These are phyloP conservation scores for Saccharomycopsis synnaedendra DNA, from an alignment of 805 yeast genomes.

Conservation along the genomic window DNA sequence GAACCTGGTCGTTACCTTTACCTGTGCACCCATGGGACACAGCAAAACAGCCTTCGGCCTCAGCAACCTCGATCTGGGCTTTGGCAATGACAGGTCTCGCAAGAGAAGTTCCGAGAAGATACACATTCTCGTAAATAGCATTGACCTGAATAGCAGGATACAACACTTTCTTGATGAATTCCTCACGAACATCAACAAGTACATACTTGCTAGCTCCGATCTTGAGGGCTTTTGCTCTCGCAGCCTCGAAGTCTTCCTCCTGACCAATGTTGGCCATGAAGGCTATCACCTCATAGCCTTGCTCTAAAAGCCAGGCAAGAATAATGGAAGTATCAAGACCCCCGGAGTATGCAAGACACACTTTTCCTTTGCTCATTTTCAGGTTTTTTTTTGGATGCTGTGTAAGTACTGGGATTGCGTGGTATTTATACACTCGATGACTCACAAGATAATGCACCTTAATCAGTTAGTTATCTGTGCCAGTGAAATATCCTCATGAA, in stretches of 20 bases:
- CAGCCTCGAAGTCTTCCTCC: slow-evolving; percentile 98
- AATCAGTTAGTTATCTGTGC: too few species aligned
- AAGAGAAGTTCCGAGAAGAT: slow-evolving; percentile 90
- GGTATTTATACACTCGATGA: neutral
- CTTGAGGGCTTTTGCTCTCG: slow-evolving; percentile 89
- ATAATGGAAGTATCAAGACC: slow-evolving; percentile 97
- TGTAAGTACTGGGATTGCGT: neutral
- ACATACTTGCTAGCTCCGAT: slow-evolving; percentile 97
- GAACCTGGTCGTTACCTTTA: slow-evolving; percentile 98
- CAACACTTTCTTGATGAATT: slow-evolving; percentile 85
- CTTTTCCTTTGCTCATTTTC: slow-evolving; percentile 91
- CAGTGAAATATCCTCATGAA: too few species aligned
- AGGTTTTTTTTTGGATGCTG: neutral
- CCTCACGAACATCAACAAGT: slow-evolving; percentile 87
- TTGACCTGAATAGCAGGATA: slow-evolving; percentile 95
- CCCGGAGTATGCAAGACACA: slow-evolving; percentile 98
- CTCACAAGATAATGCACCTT: too few species aligned
- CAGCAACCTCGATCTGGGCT: slow-evolving; percentile 96
- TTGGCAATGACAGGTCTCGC: slow-evolving; percentile 99
- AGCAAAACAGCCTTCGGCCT: slow-evolving; percentile 95
- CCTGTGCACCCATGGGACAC: slow-evolving; percentile 99
- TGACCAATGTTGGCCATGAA: slow-evolving; percentile 98
- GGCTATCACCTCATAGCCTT: slow-evolving; percentile 97
- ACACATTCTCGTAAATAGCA: slow-evolving; percentile 96
- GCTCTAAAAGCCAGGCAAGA: slow-evolving; percentile 94